A percentile compares a stretch with the other conserved stretches of the same genome.
phyloP scores from a whole-genome alignment of 2,329 filamentous ascomycete genomes.

The Fusarium torulosum region DNA sequence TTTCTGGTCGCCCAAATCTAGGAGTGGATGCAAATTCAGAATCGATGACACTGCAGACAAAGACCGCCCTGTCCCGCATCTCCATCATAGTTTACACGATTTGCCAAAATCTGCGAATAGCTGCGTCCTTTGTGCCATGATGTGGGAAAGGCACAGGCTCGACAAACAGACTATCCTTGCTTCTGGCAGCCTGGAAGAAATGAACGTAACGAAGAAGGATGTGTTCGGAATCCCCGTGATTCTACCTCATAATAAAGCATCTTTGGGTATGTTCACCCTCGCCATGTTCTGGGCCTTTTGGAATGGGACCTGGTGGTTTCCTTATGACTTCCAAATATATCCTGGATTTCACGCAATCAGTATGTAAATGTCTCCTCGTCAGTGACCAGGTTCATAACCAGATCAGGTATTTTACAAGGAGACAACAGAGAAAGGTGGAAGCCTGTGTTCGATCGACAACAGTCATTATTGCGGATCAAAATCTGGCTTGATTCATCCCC shows the following conservation, averaged over 20 bases:
- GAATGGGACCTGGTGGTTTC: background rate
- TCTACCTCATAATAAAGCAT: background rate
- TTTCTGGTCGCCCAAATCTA: background rate
- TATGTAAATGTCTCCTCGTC: background rate
- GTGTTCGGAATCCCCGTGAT: conserved; percentile 25
- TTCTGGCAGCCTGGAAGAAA: background rate
- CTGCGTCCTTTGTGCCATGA: conserved; percentile 35
- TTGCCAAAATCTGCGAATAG: conserved; percentile 9
- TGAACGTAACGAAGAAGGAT: background rate
- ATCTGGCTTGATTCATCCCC: conserved; percentile 20
- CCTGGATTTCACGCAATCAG: conserved; percentile 14
- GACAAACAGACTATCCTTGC: conserved; percentile 1
- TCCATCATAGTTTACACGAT: conserved; percentile 19
- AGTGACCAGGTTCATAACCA: background rate
- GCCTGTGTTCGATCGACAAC: conserved; percentile 20
- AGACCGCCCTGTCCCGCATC: background rate
- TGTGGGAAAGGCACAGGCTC: conserved; percentile 19
- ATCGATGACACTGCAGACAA: background rate
- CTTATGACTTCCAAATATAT: conserved; percentile 10
- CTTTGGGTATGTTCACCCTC: conserved; percentile 20
- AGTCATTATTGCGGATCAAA: conserved; percentile 23
- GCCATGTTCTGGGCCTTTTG: conserved; percentile 7
- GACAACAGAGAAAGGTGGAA: conserved; percentile 21
- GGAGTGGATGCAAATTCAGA: conserved; percentile 14
- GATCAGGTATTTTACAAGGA: background rate